A percentile compares a stretch with the other conserved stretches of the same genome.
Conservation (phyloP, 2,329 filamentous ascomycete species). For the Atkinsonella hypoxylon region DNA sequence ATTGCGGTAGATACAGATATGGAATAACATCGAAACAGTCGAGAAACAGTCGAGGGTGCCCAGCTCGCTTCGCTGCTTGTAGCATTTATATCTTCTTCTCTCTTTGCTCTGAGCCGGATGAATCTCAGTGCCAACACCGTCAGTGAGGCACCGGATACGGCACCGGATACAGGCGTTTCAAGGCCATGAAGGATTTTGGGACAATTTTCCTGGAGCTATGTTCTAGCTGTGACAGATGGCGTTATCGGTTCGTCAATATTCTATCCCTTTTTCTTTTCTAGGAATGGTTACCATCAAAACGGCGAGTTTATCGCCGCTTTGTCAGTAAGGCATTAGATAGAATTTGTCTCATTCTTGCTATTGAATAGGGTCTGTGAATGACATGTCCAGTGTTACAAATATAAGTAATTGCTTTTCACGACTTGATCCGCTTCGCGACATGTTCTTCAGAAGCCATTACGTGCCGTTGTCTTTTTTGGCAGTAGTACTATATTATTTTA, state of each 20-base stretch:
- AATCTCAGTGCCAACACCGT: conserved; percentile 9
- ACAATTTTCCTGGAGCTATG: conserved; percentile 21
- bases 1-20: conserved; percentile 31
- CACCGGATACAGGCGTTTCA: conserved; percentile 19
- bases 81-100: too few species aligned
- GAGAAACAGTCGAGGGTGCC: not conserved
- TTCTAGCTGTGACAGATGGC: conserved; percentile 5
- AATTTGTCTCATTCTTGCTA: not conserved
- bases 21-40: conserved; percentile 17
- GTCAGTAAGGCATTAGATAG: conserved; percentile 1
- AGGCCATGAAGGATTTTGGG: conserved; percentile 23
- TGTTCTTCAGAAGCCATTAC: not conserved
- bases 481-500: too few species aligned
- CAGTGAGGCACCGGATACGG: conserved; percentile 12
- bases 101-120: not conserved
- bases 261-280: not conserved
- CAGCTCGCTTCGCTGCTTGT: not conserved
- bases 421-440: not conserved
- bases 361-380: not conserved
- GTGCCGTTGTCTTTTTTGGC: too few species aligned
- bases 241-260: conserved; percentile 3
- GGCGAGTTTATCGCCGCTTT: not conserved
- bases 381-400: not conserved
- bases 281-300: conserved; percentile 2
- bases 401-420: not conserved